Conservation (phyloP, 2,329 filamentous ascomycete species). For the Escovopsis weberi region DNA sequence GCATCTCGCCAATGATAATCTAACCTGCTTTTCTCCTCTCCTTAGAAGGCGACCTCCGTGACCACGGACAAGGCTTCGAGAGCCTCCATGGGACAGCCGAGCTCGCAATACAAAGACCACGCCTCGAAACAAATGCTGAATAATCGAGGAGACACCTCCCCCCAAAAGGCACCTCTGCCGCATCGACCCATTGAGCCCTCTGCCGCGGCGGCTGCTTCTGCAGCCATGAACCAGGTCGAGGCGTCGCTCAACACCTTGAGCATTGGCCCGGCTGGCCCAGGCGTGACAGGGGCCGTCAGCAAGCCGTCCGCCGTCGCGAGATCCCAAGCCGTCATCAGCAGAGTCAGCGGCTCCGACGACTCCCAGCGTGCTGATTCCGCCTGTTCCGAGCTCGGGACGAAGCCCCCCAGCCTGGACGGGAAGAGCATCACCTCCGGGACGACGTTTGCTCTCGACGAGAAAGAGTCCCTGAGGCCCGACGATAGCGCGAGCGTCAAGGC, state of each 20-base stretch:
- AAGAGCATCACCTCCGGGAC: constrained; percentile 91
- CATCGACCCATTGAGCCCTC: constrained; percentile 7
- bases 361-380: constrained; percentile 46
- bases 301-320: constrained; percentile 24
- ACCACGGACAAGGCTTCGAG: constrained; percentile 12
- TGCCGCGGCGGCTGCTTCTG: constrained; percentile 8
- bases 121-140: constrained; percentile 10
- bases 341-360: constrained; percentile 38
- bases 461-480: constrained; percentile 85
- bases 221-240: constrained; percentile 13
- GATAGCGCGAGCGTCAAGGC: constrained; percentile 88
- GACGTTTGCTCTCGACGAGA: constrained; percentile 92
- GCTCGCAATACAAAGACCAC: constrained; percentile 3
- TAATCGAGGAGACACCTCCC: neutral
- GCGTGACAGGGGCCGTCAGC: constrained; percentile 37
- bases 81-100: constrained; percentile 1
- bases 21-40: constrained; percentile 1
- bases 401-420: constrained; percentile 79
- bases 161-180: constrained; percentile 8
- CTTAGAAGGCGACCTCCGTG: constrained; percentile 29
- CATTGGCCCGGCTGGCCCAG: constrained; percentile 17
- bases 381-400: constrained; percentile 50
- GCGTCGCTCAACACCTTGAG: constrained; percentile 17
- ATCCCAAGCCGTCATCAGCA: constrained; percentile 17
- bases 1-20: neutral